A percentile compares a stretch with the other conserved stretches of the same genome.
Evolutionary conservation across 768 basidiomycete genomes (phyloP).

Genomic region (Gymnopilus dilepis): DNA sequence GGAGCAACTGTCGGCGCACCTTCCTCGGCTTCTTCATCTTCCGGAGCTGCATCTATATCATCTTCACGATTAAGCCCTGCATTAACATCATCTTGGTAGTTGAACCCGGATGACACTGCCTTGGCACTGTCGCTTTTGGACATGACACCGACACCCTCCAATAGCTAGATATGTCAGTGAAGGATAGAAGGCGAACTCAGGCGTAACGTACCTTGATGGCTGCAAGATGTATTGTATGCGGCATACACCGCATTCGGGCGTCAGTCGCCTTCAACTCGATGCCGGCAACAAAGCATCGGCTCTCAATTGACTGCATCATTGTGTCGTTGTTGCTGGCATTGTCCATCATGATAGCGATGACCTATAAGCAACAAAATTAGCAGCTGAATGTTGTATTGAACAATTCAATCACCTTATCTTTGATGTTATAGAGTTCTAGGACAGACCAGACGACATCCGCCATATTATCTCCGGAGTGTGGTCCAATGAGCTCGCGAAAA

Average conservation of each 20-base stretch:
- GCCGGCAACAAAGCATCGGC: conserved; percentile 5
- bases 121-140: background rate
- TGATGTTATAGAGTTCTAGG: conserved; percentile 29
- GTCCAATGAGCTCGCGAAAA: conserved; percentile 38
- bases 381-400: conserved; percentile 1
- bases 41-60: background rate
- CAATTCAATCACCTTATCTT: conserved; percentile 22
- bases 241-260: conserved; percentile 37
- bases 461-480: conserved; percentile 41
- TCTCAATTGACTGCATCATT: conserved; percentile 27
- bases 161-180: conserved; percentile 3
- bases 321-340: conserved; percentile 44
- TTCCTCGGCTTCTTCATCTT: conserved; percentile 4
- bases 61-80: background rate
- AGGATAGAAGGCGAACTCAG: too few relatives aligned
- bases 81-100: conserved; percentile 10
- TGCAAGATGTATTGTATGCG: conserved; percentile 41
- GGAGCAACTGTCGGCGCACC: too few relatives aligned
- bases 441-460: conserved; percentile 37
- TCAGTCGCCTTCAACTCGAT: conserved; percentile 28
- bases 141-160: conserved; percentile 17
- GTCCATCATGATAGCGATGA: conserved; percentile 38
- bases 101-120: background rate
- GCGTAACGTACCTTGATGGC: background rate
- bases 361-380: conserved; percentile 13